Evolutionary conservation across 192 early-diverging fungal species (phyloP).

Genomic region (Coemansia sp.): DNA sequence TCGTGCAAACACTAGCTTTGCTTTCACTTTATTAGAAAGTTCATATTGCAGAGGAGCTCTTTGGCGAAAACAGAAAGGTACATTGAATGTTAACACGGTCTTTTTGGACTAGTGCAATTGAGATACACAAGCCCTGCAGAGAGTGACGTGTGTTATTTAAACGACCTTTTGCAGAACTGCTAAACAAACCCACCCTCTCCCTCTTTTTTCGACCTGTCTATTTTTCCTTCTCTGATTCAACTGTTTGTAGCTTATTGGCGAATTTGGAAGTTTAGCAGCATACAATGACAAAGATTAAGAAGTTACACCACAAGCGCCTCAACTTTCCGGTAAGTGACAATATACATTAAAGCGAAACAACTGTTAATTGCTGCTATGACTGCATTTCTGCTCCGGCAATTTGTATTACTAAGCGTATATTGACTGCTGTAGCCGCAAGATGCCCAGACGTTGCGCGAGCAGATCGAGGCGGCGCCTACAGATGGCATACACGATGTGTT

Average conservation of each 20-base stretch:
- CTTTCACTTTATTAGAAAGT: not conserved
- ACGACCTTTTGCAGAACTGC: not conserved
- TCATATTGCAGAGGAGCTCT: not conserved
- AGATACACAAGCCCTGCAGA: slow-evolving; percentile 1
- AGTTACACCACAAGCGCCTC: slow-evolving; percentile 51
- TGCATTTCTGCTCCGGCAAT: not conserved
- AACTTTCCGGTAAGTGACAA: slow-evolving; percentile 50
- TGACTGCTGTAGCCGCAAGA: slow-evolving; percentile 44
- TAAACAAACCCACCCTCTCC: not conserved
- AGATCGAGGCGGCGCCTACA: slow-evolving; percentile 50
- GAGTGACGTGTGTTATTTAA: slow-evolving; percentile 1
- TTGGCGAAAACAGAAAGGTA: not conserved
- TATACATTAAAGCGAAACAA: not conserved
- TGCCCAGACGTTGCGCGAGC: slow-evolving; percentile 45
- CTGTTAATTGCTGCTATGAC: not conserved
- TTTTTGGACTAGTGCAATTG: not conserved
- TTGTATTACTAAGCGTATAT: not conserved
- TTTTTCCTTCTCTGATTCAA: slow-evolving; percentile 5
- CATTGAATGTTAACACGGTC: not conserved
- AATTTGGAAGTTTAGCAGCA: not conserved
- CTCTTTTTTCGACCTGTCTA: not conserved
- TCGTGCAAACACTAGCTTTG: not conserved
- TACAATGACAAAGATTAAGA: slow-evolving; percentile 54
- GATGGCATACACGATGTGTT: slow-evolving; percentile 60
- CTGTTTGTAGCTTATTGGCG: slow-evolving; percentile 4